Evolutionary conservation across 1,284 basidiomycete genomes (phyloP), one percentile per base, ranked within the genome.

Genomic region (Trichosporon asahii): DNA sequence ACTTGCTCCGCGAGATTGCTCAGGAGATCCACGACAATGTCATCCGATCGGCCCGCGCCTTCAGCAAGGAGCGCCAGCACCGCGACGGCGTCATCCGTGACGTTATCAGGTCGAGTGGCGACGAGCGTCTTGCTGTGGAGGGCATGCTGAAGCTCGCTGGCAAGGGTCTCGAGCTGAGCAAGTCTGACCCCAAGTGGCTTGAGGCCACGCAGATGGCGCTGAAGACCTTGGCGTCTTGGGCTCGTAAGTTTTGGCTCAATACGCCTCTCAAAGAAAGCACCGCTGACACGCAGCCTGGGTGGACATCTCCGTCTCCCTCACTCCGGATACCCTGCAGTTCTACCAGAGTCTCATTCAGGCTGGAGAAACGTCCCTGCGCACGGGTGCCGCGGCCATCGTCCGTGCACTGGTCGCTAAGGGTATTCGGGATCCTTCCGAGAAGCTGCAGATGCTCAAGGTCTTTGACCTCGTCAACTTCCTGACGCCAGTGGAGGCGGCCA

Each of bases 231-330:
- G 92, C 90, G 11, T 93, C 95, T 55, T 99, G 98, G 83, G 94
- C 94, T 74, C 94, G 94, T 95, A 81, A 82, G 94, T 89, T 64
- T 1, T 33, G 11, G 9, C 15, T 18, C 21, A 27, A 14, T 8
- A n/a, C 44, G 44, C 12, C 64, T 44, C 40, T 14, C 49, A 33
- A 2, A 5, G n/a, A 25, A 21, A 12, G 25, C 29, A 21, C 18
- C 6, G 68, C 75, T 78, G 66, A 78, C 73, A 44, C 27, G 27
- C 76, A 96, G 94, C 95, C 9, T 99, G 97, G 97, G 92, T 99
- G 77, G 98, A 99, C 80, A 95, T 99, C 78, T 93, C 93, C 77
- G 86, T 99, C 70, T 93, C 97, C 33, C 91, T 99, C 72, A 98
- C 95, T 1, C 93, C 92, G 25, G 89, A 89, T 11, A 95, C 95